Evolutionary conservation across 1,139 yeast species (phyloP), one percentile per base, ranked within the genome.

Genomic region (Kazachstania sp.): DNA sequence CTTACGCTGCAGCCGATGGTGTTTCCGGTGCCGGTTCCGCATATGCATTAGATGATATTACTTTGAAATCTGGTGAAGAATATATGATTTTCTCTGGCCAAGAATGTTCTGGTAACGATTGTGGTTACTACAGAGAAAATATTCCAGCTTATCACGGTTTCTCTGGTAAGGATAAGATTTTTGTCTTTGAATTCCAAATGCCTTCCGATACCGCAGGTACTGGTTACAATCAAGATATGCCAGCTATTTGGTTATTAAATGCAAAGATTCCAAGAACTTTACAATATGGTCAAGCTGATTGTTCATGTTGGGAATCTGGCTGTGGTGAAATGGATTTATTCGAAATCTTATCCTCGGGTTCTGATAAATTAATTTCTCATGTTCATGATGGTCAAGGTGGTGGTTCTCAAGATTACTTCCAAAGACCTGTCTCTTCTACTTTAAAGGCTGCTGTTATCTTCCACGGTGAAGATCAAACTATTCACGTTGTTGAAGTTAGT

Each of bases 221-320:
- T 30, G 66, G 71, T 39, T 71, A 72, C 54, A 76, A 81, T 63
- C 77, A 75, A 63, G 90, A 90, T 66, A 87, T 88, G 96, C 97
- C 97, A 48, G 97, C 97, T 39, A 81, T 90, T 61, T 90, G 97
- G 98, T 73, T 90, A 63, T 78, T 90, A 65, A 90, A 90, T 64
- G 95, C 97, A 40, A 83, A 86, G 69, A 86, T 90, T 59, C 96
- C 97, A 62, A 81, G 97, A 72, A 90, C 96, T 48, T 68, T 85
- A 52, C 97, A 92, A 71, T 92, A 90, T 64, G 94, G 94, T 64
- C 73, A 72, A 49, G 69, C 81, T 49, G 70, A 73, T 12, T 85
- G 97, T 73, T 87, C 97, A 28, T 92, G 97, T 75, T 92, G 98
- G 98, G 66, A 79, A 56, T 78, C 95, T 37, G 97, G 97, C 44